Conservation (phyloP, 2,329 filamentous ascomycete genomes). For the Sporothrix inflata region DNA sequence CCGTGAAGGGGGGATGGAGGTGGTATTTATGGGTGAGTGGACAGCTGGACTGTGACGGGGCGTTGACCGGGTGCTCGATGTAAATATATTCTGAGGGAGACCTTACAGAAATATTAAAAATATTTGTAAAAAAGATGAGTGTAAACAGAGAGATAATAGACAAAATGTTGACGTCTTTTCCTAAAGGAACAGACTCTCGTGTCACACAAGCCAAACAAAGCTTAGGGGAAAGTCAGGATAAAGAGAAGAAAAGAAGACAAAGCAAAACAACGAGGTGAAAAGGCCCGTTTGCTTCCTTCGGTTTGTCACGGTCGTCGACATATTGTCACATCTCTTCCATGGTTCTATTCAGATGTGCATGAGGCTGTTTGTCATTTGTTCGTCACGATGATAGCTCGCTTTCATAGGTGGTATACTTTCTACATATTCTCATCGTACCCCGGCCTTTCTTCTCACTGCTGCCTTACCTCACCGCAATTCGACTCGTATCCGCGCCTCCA, state of each 20-base stretch:
- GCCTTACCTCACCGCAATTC: constrained; percentile 51
- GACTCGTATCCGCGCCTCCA: constrained; percentile 71
- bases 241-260: neutral
- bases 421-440: neutral
- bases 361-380: neutral
- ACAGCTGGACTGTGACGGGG: neutral
- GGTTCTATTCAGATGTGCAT: neutral
- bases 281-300: neutral
- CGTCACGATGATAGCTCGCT: neutral
- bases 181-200: neutral
- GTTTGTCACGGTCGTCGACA: neutral
- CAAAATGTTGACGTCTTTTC: neutral
- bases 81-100: neutral
- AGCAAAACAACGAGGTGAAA: neutral
- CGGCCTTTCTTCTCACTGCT: no score
- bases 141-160: neutral
- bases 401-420: neutral
- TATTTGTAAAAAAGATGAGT: neutral
- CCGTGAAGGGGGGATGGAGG: neutral
- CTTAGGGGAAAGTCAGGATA: neutral
- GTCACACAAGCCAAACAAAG: neutral
- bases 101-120: neutral
- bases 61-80: neutral
- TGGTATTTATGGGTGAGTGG: neutral
- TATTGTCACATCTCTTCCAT: neutral